A percentile compares a stretch with the other conserved stretches of the same genome.
Conservation (phyloP, 2,329 filamentous ascomycete species). For the Dactylellina drechsleri region DNA sequence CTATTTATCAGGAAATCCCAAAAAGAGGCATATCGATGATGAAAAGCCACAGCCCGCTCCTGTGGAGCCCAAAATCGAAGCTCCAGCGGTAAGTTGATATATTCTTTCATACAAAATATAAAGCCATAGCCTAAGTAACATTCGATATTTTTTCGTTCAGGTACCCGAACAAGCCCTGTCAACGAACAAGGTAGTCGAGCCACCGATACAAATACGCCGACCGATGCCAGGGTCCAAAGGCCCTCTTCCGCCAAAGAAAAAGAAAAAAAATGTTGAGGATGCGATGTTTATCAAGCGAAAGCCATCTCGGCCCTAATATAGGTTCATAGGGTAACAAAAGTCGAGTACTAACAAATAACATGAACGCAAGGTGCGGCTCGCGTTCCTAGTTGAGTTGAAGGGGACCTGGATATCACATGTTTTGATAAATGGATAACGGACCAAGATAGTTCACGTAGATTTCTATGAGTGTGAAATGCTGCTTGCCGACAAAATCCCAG, state of each 20-base stretch:
- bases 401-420: too few relatives aligned
- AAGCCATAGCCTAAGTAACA: too few relatives aligned
- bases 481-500: too few relatives aligned
- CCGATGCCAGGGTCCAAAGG: conserved; percentile 35
- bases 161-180: conserved; percentile 3
- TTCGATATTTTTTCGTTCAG: not conserved
- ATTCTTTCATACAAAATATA: too few relatives aligned
- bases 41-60: not conserved
- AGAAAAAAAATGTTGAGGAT: conserved; percentile 47
- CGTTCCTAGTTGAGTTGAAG: too few relatives aligned
- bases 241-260: conserved; percentile 43
- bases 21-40: conserved; percentile 16
- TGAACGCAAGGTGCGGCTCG: not conserved
- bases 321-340: conserved; percentile 13
- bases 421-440: too few relatives aligned
- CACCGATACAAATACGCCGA: conserved; percentile 10
- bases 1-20: too few relatives aligned
- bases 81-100: too few relatives aligned
- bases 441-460: too few relatives aligned
- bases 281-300: conserved; percentile 52
- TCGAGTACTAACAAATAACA: not conserved
- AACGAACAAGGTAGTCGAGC: too few relatives aligned
- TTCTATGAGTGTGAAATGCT: too few relatives aligned
- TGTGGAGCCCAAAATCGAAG: not conserved
- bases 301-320: conserved; percentile 25